A percentile compares a stretch with the other conserved stretches of the same genome.
These are phyloP conservation scores for Penicillium sp. DNA, from an alignment of 2,329 filamentous ascomycete species.

Conservation along the genomic window DNA sequence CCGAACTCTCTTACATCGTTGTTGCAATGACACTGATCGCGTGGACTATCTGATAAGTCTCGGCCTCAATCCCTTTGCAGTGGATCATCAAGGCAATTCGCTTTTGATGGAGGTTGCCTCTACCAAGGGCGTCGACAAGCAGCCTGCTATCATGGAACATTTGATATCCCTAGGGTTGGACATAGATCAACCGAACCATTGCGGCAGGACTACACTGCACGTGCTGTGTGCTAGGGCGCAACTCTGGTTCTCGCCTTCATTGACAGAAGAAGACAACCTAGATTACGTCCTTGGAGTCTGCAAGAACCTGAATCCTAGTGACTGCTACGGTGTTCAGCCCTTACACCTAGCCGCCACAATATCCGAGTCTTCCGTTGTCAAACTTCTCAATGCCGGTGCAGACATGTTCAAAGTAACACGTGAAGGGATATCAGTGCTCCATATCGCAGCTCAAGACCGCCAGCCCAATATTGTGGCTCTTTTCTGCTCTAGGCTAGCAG, in stretches of 20 bases:
- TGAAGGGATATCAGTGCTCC: conserved; percentile 15
- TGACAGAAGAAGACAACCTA: background rate
- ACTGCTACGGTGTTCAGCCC: conserved; percentile 10
- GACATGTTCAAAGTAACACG: conserved; percentile 9
- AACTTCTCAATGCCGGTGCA: conserved; percentile 15
- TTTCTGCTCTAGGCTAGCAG: conserved; percentile 1
- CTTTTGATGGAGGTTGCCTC: background rate
- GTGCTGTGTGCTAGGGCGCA: background rate
- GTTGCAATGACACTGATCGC: background rate
- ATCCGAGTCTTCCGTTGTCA: conserved; percentile 10
- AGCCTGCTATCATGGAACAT: background rate
- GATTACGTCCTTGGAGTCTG: conserved; percentile 2
- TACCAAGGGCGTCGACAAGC: background rate
- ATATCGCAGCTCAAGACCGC: conserved; percentile 15
- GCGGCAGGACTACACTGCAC: background rate
- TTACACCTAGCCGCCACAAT: conserved; percentile 16
- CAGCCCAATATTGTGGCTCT: conserved; percentile 11
- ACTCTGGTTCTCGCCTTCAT: background rate
- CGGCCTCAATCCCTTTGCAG: conserved; percentile 1
- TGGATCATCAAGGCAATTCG: conserved; percentile 9
- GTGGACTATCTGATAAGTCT: background rate
- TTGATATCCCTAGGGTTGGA: background rate
- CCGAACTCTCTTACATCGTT: conserved; percentile 6
- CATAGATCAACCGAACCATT: conserved; percentile 6
- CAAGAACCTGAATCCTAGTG: background rate